Conservation (phyloP, 345 rosid species). For the Iberis pinnata region DNA sequence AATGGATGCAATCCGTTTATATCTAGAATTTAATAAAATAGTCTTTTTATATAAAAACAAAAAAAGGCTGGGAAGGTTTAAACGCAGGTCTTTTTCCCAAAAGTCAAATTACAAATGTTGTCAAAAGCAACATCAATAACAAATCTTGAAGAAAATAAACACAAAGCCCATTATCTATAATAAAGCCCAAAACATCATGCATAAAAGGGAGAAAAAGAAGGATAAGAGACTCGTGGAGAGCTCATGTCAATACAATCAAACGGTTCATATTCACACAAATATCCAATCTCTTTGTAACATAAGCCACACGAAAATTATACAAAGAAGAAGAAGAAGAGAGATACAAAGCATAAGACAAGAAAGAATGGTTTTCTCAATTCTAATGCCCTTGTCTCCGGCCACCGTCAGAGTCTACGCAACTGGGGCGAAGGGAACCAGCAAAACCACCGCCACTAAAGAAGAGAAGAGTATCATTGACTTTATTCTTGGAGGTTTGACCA, state of each 20-base stretch:
- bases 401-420: conserved; percentile 56
- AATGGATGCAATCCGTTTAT: too few species aligned
- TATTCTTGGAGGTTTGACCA: conserved; percentile 48
- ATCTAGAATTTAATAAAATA: too few species aligned
- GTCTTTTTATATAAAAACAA: too few species aligned
- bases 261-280: conserved; percentile 27
- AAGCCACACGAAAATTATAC: conserved; percentile 13
- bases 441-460: conserved; percentile 47
- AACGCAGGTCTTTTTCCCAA: too few species aligned
- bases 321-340: neutral
- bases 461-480: conserved; percentile 63
- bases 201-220: conserved; percentile 26
- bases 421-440: conserved; percentile 45
- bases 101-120: too few species aligned
- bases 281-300: conserved; percentile 23
- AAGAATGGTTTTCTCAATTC: conserved; percentile 58
- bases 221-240: conserved; percentile 79
- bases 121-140: too few species aligned
- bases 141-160: too few species aligned
- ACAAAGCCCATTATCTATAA: too few species aligned
- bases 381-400: conserved; percentile 42
- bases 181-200: too few species aligned
- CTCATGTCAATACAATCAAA: conserved; percentile 47
- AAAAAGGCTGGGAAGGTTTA: too few species aligned
- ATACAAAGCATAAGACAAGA: neutral